Percentiles rank a stretch among this genome's conserved stretches.
phyloP scores from a whole-genome alignment of 148 eudicot genomes.

The Amaranthus cruentus region DNA sequence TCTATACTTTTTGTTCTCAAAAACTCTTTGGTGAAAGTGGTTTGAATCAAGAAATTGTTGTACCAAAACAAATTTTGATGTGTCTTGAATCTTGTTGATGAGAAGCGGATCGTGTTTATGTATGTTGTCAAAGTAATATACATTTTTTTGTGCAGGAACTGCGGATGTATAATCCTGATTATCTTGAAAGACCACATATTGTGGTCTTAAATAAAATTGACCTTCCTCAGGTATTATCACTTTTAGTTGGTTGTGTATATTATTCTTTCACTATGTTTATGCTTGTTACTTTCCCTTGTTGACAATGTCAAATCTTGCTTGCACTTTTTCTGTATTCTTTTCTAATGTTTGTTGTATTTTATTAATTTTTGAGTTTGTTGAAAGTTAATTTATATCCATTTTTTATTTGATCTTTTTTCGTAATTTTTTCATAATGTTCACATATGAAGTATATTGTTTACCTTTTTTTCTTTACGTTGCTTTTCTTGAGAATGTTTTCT shows the following conservation, averaged over 20 bases:
- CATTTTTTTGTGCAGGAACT: slow-evolving; percentile 49
- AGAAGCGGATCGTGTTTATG: neutral
- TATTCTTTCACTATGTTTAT: slow-evolving; percentile 10
- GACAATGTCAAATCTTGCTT: neutral
- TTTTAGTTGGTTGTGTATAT: neutral
- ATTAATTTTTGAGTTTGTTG: neutral
- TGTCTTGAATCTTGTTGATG: neutral
- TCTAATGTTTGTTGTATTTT: neutral
- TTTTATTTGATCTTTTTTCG: neutral
- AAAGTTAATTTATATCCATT: neutral
- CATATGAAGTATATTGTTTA: neutral
- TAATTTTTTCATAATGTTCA: neutral
- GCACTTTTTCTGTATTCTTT: neutral
- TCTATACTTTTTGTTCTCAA: neutral
- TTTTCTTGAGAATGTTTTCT: neutral
- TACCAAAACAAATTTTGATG: neutral
- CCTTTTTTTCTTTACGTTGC: neutral
- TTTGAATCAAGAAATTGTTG: neutral
- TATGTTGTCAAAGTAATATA: neutral
- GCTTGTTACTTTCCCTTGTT: neutral
- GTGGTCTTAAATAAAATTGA: slow-evolving; percentile 96
- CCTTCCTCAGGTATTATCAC: slow-evolving; percentile 65
- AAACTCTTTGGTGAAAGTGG: neutral
- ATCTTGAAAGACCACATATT: slow-evolving; percentile 81
- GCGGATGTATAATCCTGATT: slow-evolving; percentile 96